Base-by-base conservation (phyloP, 169 alveolate species). In the Cyclospora cayetanensis region DNA sequence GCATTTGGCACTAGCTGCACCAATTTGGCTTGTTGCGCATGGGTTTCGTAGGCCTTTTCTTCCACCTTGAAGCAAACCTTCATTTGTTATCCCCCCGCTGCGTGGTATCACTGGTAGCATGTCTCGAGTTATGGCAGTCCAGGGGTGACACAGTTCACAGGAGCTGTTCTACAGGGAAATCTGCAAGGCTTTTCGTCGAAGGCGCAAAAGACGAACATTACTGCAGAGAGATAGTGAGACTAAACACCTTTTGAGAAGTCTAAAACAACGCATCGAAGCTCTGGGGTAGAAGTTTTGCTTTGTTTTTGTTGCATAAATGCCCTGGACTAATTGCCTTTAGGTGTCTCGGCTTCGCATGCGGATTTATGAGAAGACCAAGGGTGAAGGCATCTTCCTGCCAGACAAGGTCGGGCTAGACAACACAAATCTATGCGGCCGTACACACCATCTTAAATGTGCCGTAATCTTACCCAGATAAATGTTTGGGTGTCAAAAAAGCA, bases 61-160 rank as follows among this genome's bases (percentile, higher is more conserved):
- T 79, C 34, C 50, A 46, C 11, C 88, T 79, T 3, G 29, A 34
- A 37, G 88, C 88, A 12, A 79, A 79, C 37, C 4, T 79, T 39
- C 88, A 79, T 79, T 34, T 50, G 74, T 79, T 79, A 72, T 12
- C 88, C 46, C 46, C 70, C 25, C 70, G 7, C 22, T 11, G 31
- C 27, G 88, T 79, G 35, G 31, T 79, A 39, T 68, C 88, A 20
- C 37, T 79, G 15, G 37, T 18, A 25, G 66, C 88, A 35, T 79
- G 72, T 35, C 52, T 79, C 15, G 88, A 79, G 70, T 39, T 25
- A 39, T 50, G 88, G 27, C 88, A 46, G 50, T 43, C 72, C n/a
- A 25, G 3, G 72, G 88, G 29, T 55, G 72, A 18, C 34, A 72
- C 29, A 27, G 50, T 31, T 18, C 37, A 29, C 27, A 18, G 35